A percentile compares a stretch with the other conserved stretches of the same genome.
Conservation (phyloP, 1,139 yeast species). For the Suhomyces guaymorum region DNA sequence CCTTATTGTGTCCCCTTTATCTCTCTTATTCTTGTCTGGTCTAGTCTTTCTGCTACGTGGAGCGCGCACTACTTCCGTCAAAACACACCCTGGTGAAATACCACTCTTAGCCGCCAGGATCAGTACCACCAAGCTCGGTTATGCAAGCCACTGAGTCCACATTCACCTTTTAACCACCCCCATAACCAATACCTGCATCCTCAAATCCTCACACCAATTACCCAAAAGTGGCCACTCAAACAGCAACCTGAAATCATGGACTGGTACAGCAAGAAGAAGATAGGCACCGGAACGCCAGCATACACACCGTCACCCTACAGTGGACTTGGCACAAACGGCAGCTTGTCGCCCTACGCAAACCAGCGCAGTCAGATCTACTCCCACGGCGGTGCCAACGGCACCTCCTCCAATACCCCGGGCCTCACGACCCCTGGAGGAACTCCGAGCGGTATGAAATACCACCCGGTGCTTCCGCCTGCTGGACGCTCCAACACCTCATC, state of each 20-base stretch:
- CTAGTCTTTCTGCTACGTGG: too few species aligned
- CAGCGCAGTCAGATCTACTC: constrained; percentile 12
- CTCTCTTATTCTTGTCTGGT: too few species aligned
- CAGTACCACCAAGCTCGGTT: too few species aligned
- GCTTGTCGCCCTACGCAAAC: constrained; percentile 11
- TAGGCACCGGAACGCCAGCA: constrained; percentile 8
- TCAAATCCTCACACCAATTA: neutral
- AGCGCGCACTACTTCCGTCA: neutral
- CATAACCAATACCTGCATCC: neutral
- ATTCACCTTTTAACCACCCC: too few species aligned
- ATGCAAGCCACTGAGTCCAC: too few species aligned
- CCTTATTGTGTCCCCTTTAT: too few species aligned
- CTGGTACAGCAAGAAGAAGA: constrained; percentile 14
- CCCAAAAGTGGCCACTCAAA: neutral
- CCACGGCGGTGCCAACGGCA: constrained; percentile 5
- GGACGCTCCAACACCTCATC: constrained; percentile 2
- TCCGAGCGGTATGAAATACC: constrained; percentile 3
- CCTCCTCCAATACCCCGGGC: constrained; percentile 3
- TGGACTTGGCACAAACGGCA: constrained; percentile 8
- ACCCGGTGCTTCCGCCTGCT: constrained; percentile 3
- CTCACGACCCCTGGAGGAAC: constrained; percentile 4
- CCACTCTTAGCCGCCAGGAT: too few species aligned
- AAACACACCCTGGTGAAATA: neutral
- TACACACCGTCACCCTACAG: constrained; percentile 12
- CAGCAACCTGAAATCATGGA: constrained; percentile 9